These are phyloP conservation scores for Suillus tomentosus DNA, from an alignment of 768 basidiomycete species.

Conservation along the genomic window DNA sequence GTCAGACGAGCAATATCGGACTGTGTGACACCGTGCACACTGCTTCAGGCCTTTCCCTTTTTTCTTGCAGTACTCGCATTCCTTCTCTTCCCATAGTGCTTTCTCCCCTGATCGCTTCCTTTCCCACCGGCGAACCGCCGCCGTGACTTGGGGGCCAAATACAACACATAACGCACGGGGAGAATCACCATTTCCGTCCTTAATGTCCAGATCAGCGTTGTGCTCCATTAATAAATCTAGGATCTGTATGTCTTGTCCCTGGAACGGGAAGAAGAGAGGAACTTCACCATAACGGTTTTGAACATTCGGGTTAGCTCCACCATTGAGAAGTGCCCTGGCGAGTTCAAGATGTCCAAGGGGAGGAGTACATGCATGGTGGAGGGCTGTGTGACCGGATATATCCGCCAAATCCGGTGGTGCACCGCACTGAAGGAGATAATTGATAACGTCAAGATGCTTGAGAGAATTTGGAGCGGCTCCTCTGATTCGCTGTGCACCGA, in stretches of 20 bases:
- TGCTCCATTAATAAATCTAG: constrained; percentile 52
- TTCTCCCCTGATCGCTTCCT: constrained; percentile 46
- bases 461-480: constrained; percentile 18
- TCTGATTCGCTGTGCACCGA: constrained; percentile 42
- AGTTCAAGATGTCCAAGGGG: constrained; percentile 31
- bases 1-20: constrained; percentile 53
- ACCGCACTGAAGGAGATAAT: constrained; percentile 44
- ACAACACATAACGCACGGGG: constrained; percentile 33
- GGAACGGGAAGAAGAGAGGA: constrained; percentile 38
- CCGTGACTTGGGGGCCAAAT: constrained; percentile 47
- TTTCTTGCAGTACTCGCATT: constrained; percentile 42
- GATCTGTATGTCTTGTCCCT: constrained; percentile 32
- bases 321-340: constrained; percentile 41
- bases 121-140: constrained; percentile 47
- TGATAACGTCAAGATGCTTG: constrained; percentile 39
- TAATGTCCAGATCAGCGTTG: constrained; percentile 45
- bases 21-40: constrained; percentile 47
- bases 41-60: constrained; percentile 37
- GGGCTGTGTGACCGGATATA: constrained; percentile 50
- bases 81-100: constrained; percentile 42
- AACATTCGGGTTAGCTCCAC: constrained; percentile 50
- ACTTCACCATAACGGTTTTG: constrained; percentile 52
- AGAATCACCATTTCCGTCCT: constrained; percentile 41
- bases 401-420: constrained; percentile 44
- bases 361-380: constrained; percentile 46